Base-by-base conservation (phyloP, 129 eudicot genomes). In the Escallonia herrerae region DNA sequence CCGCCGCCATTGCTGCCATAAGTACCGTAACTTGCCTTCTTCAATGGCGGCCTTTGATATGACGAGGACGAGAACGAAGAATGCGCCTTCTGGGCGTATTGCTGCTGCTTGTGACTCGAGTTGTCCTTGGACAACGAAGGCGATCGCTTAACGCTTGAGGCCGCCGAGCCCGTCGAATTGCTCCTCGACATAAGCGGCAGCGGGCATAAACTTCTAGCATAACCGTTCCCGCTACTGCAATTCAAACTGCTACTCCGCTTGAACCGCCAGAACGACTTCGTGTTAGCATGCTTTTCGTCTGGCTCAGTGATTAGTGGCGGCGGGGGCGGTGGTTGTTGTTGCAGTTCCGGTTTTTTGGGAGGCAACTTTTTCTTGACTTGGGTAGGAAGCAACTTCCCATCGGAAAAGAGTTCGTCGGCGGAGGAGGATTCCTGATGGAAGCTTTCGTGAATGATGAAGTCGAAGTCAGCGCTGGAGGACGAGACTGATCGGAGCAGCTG, bases 321-420 rank as follows among this genome's bases (percentile, higher is more conserved):
- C 7, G 15, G 66, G 9, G 66, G 48, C 3, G 13, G 69, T 1
- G 56, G 14, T 12, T 59, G 15, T 43, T 61, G 33, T 7, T 60
- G 42, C 11, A 15, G 10, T 42, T 43, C 80, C 7, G 49, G 6
- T 45, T 45, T 8, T 45, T 45, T 1, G 0, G 49, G 6, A 45
- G 9, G 6, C 7, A 45, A 5, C 33, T 72, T 69, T 13, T 65
- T 63, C 74, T 60, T 83, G 57, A 79, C 73, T 65, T 80, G 75
- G 11, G 81, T 73, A 0, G 97, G 96, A 6, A 91, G 83, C n/a
- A 91, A 79, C 61, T 87, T 83, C 3, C 97, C 97, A 58, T 83
- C 76, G 62, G 51, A 73, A 63, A 91, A 91, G 55, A 91, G 90
- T 74, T 91, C 97, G 50, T 87, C 97, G 14, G 97, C 97, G 5